A percentile compares a stretch with the other conserved stretches of the same genome.
These are phyloP conservation scores for Phanerodontia chrysosporium DNA, from an alignment of 768 basidiomycete genomes.

Conservation along the genomic window DNA sequence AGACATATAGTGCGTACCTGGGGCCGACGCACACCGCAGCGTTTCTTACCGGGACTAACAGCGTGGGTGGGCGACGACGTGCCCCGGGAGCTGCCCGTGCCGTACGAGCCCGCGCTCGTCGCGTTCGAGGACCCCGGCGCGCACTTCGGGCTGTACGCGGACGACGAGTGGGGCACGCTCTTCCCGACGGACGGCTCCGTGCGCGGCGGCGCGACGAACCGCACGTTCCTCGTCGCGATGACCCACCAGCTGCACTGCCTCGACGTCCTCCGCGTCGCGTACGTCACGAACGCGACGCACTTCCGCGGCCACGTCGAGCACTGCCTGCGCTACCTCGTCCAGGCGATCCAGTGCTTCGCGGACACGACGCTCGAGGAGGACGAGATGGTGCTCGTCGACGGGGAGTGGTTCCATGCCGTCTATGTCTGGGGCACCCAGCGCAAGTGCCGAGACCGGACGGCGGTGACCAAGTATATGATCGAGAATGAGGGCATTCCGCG, in stretches of 20 bases:
- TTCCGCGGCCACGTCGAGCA: conserved; percentile 21
- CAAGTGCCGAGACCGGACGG: conserved; percentile 16
- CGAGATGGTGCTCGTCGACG: conserved; percentile 8
- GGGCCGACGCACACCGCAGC: not conserved
- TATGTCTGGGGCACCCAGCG: conserved; percentile 13
- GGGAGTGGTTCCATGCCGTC: conserved; percentile 8
- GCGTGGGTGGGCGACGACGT: not conserved
- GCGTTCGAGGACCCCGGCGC: not conserved
- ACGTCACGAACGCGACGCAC: conserved; percentile 10
- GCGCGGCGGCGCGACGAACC: conserved; percentile 8
- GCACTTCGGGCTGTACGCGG: conserved; percentile 20
- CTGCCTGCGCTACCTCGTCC: conserved; percentile 25
- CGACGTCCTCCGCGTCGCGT: conserved; percentile 20
- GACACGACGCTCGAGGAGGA: conserved; percentile 25
- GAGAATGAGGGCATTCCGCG: conserved; percentile 2
- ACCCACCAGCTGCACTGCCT: conserved; percentile 27
- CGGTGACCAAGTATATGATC: conserved; percentile 11
- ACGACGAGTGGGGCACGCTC: conserved; percentile 33
- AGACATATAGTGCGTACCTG: not conserved
- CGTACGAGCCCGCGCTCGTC: not conserved
- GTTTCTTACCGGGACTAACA: not conserved
- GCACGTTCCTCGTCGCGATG: conserved; percentile 21
- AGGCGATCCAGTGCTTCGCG: conserved; percentile 23
- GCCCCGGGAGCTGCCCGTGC: not conserved
- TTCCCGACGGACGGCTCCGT: conserved; percentile 17